Conservation (phyloP, 352 stramenopile species). For the Phytophthora uliginosa region DNA sequence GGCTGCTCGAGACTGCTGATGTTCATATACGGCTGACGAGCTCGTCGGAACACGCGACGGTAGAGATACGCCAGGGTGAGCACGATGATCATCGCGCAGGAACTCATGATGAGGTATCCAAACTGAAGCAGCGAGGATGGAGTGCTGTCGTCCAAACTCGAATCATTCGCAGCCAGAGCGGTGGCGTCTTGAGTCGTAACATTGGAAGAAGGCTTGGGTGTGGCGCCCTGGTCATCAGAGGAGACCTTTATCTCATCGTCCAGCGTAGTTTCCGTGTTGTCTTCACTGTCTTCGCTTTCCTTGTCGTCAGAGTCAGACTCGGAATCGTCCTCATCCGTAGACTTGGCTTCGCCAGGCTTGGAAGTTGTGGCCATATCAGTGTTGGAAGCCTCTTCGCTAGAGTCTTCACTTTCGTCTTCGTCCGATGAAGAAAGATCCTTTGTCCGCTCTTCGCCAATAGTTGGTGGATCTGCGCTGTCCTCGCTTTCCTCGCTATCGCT, state of each 20-base stretch:
- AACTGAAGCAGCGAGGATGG: slow-evolving; percentile 59
- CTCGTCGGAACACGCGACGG: slow-evolving; percentile 68
- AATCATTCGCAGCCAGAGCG: slow-evolving; percentile 36
- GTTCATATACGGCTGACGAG: slow-evolving; percentile 76
- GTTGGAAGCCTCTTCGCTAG: slow-evolving; percentile 14
- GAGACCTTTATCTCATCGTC: slow-evolving; percentile 37
- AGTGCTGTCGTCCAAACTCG: slow-evolving; percentile 23
- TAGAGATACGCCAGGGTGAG: slow-evolving; percentile 77
- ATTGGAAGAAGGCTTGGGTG: slow-evolving; percentile 13
- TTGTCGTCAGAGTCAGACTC: slow-evolving; percentile 26
- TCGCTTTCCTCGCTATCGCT: slow-evolving; percentile 30
- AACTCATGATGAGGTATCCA: slow-evolving; percentile 74
- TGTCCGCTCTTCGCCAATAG: slow-evolving; percentile 7
- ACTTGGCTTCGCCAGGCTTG: slow-evolving; percentile 10
- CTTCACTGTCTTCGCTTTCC: slow-evolving; percentile 28
- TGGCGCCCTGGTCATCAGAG: slow-evolving; percentile 4
- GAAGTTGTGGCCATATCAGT: slow-evolving; percentile 1
- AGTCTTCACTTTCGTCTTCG: slow-evolving; percentile 28
- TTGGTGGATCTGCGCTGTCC: slow-evolving; percentile 10
- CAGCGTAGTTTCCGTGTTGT: slow-evolving; percentile 37
- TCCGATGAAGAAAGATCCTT: slow-evolving; percentile 3
- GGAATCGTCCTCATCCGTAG: slow-evolving; percentile 5
- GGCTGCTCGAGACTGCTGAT: slow-evolving; percentile 63
- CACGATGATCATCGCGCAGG: slow-evolving; percentile 69
- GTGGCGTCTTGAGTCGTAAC: slow-evolving; percentile 14